Evolutionary conservation across 306 rosid genomes (phyloP), one percentile per base, ranked within the genome.

Genomic region (Boehmeria nivea): DNA sequence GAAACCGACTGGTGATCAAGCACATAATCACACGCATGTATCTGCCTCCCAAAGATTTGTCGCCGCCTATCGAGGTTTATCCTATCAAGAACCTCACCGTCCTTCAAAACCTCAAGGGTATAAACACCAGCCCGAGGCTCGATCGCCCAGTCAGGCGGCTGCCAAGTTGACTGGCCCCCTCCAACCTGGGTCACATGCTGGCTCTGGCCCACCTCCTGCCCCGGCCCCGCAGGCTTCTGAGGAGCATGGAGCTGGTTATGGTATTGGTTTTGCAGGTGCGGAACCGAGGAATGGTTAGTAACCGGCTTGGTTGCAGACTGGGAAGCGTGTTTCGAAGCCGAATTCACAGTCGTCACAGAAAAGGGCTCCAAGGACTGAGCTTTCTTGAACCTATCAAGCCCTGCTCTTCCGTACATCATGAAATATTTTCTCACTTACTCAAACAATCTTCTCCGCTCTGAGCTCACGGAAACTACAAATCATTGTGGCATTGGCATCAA

Each of bases 1-100:
- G 99, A 91, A 61, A 91, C 99, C 9, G 99, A 91, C 54, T 78
- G 95, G 62, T 91, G 99, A 75, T 87, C 99, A 31, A 91, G 99
- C 63, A 91, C 99, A 65, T 63, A 80, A 73, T 91, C 95, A 39
- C 96, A 87, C 13, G 95, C 76, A 20, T 71, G 89, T 59, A 72
- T 42, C 68, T 87, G 99, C 76, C 99, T 83, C 72, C 99, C 99
- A 28, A 87, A 91, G 47, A 91, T 59, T 43, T 69, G 72, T 63
- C 93, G 78, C 57, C 95, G 73, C 54, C 74, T 72, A 56, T 83
- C 96, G 36, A 87, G 69, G 76, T 66, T 77, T 64, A 91, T 87
- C 62, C 63, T 78, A 63, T 91, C 99, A 2, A 81, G 57, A 52
- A 78, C 86, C 77, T 78, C 85, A 43, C 95, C 93, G 34, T 91